These are phyloP conservation scores for Imleria badia DNA, from an alignment of 768 basidiomycete genomes.

Conservation along the genomic window DNA sequence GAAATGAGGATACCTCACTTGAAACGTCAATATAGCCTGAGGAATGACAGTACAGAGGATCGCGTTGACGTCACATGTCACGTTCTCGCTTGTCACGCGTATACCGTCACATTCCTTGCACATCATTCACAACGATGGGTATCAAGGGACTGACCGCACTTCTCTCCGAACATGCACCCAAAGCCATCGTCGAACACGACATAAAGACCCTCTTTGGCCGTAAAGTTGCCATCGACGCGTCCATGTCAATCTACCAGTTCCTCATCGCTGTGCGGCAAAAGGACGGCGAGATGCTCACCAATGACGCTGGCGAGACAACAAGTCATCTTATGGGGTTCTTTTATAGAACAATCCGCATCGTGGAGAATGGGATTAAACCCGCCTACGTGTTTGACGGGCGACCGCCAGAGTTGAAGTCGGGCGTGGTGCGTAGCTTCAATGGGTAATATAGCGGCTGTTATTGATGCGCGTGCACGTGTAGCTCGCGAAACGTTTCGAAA, in stretches of 20 bases:
- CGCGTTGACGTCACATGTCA: slow-evolving; percentile 16
- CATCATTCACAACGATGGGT: slow-evolving; percentile 54
- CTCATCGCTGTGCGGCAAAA: slow-evolving; percentile 95
- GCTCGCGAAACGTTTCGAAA: slow-evolving; percentile 96
- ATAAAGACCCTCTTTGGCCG: slow-evolving; percentile 97
- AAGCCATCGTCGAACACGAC: slow-evolving; percentile 83
- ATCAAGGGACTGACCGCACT: slow-evolving; percentile 95
- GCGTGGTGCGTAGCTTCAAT: slow-evolving; percentile 67
- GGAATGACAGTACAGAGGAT: background rate
- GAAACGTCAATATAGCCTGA: no score
- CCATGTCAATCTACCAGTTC: slow-evolving; percentile 97
- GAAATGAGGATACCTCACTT: no score
- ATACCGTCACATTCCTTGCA: slow-evolving; percentile 10
- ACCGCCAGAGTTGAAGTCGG: slow-evolving; percentile 95
- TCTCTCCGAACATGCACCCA: slow-evolving; percentile 87
- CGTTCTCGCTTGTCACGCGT: slow-evolving; percentile 11
- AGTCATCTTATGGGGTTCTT: slow-evolving; percentile 99
- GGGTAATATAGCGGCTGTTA: no score
- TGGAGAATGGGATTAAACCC: slow-evolving; percentile 98
- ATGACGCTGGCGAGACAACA: slow-evolving; percentile 97
- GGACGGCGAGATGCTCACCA: slow-evolving; percentile 95
- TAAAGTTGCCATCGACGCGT: slow-evolving; percentile 98
- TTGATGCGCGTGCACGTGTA: slow-evolving; percentile 33
- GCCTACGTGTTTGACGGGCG: slow-evolving; percentile 98
- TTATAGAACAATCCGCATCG: slow-evolving; percentile 95